These are phyloP conservation scores for Podaxis carcinomalis DNA, from an alignment of 768 basidiomycete genomes.

Conservation along the genomic window DNA sequence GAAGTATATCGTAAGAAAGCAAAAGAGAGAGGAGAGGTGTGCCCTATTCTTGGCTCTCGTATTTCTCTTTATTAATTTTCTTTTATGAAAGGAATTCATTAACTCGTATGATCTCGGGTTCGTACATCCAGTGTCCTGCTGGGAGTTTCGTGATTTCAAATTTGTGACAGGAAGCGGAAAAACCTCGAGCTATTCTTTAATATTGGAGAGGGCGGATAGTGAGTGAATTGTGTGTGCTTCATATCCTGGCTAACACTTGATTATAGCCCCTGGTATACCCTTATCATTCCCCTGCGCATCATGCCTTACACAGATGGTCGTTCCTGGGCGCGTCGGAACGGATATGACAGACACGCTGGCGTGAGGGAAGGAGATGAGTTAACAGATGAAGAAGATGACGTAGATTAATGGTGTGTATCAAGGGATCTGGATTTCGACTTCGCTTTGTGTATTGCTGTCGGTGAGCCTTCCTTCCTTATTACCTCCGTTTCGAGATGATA, in stretches of 20 bases:
- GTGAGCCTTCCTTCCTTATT: constrained; percentile 16
- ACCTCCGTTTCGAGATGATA: constrained; percentile 46
- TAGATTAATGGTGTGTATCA: constrained; percentile 10
- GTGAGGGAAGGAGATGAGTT: constrained; percentile 78
- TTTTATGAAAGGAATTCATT: constrained; percentile 55
- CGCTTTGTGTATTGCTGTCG: constrained; percentile 10
- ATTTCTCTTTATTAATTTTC: neutral
- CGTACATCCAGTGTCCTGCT: constrained; percentile 12
- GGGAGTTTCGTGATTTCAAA: neutral
- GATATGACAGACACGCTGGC: constrained; percentile 58
- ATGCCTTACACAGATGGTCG: constrained; percentile 84
- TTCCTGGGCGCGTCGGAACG: constrained; percentile 69
- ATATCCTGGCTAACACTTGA: neutral
- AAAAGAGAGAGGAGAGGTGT: constrained; percentile 61
- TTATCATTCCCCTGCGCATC: constrained; percentile 78
- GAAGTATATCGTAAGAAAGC: constrained; percentile 72
- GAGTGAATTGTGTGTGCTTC: constrained; percentile 27
- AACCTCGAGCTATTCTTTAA: constrained; percentile 91
- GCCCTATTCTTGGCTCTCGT: constrained; percentile 16
- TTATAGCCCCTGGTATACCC: constrained; percentile 65
- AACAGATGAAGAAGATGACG: constrained; percentile 75
- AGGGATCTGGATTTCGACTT: neutral
- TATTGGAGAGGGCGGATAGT: constrained; percentile 77
- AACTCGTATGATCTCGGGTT: constrained; percentile 92
- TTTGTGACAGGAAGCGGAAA: constrained; percentile 36